Conservation (phyloP, 2,329 filamentous ascomycete genomes). For the Penicillium expansum region DNA sequence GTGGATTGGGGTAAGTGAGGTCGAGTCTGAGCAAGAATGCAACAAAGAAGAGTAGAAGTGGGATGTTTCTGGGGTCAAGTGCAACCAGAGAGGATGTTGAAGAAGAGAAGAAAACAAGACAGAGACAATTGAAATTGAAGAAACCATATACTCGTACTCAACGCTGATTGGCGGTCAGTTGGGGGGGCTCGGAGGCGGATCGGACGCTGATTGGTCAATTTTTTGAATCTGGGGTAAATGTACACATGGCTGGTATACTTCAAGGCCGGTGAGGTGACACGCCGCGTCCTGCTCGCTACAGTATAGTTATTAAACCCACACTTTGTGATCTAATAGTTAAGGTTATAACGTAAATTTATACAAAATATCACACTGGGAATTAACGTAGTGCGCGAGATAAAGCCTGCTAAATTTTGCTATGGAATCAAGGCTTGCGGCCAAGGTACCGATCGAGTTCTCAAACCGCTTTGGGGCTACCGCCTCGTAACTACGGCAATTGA, state of each 20-base stretch:
- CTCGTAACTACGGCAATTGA: neutral
- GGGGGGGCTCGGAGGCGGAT: neutral
- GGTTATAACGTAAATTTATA: neutral
- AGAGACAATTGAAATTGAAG: neutral
- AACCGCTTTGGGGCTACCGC: neutral
- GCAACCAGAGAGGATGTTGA: neutral
- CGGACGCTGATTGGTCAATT: neutral
- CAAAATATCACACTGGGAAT: neutral
- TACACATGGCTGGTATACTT: neutral
- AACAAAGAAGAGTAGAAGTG: neutral
- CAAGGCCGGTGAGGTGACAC: neutral
- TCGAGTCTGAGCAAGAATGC: neutral
- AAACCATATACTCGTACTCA: neutral
- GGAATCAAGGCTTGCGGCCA: neutral
- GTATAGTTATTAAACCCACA: rapidly evolving
- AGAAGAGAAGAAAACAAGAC: neutral
- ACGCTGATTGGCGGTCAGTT: neutral
- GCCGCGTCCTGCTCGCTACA: neutral
- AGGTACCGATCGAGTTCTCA: neutral
- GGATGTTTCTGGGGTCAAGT: neutral
- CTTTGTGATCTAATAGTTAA: neutral
- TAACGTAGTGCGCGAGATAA: neutral
- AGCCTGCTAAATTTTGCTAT: no score
- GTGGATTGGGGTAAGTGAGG: neutral
- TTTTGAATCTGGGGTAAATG: neutral